Evolutionary conservation across 1,284 basidiomycete genomes (phyloP).

Genomic region (Gastroboletus turbinatus): DNA sequence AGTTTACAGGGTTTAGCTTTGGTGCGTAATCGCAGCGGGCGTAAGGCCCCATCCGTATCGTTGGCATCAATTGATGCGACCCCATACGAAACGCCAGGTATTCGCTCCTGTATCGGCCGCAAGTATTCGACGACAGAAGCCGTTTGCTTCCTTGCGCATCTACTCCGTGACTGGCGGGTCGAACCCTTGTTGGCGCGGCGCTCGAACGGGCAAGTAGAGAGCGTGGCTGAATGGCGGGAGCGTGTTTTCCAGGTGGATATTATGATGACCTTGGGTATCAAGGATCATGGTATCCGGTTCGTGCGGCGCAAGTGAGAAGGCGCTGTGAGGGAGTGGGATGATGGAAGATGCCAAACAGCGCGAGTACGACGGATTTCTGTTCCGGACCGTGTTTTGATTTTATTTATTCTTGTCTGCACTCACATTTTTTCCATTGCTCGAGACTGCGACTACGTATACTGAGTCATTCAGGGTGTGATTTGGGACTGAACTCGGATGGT

Average conservation of each 20-base stretch:
- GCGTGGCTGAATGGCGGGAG: background rate
- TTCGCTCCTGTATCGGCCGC: background rate
- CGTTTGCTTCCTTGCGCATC: background rate
- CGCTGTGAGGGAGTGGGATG: background rate
- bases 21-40: background rate
- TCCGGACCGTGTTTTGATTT: background rate
- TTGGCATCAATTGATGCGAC: background rate
- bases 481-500: no score
- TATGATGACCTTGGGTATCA: background rate
- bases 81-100: background rate
- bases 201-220: background rate
- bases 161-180: background rate
- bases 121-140: conserved; percentile 2
- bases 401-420: background rate
- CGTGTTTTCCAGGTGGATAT: background rate
- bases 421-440: background rate
- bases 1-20: background rate
- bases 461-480: background rate
- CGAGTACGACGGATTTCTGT: background rate
- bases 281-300: background rate
- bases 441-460: no score
- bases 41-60: no score
- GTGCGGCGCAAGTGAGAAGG: background rate
- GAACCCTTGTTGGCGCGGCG: background rate
- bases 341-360: background rate